A percentile compares a stretch with the other conserved stretches of the same genome.
These are phyloP conservation scores for Phlegmacium glaucopus DNA, from an alignment of 768 basidiomycete genomes.

Conservation along the genomic window DNA sequence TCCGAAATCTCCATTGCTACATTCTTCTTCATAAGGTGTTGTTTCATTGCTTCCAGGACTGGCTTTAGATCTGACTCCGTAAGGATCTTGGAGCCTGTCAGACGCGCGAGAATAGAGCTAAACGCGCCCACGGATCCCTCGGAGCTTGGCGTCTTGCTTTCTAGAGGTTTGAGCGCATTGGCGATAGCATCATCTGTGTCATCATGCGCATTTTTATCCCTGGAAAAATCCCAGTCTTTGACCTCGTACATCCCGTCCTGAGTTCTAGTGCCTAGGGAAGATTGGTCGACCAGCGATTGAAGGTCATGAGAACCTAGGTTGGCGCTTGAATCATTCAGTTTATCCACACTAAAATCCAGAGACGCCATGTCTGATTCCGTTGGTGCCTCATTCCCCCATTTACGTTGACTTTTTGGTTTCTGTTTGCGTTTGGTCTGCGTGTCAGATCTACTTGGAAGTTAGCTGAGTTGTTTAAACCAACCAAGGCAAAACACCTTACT, in stretches of 20 bases:
- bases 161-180: slow-evolving; percentile 48
- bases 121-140: slow-evolving; percentile 57
- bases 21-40: slow-evolving; percentile 98
- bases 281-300: slow-evolving; percentile 59
- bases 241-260: slow-evolving; percentile 66
- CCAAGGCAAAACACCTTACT: slow-evolving; percentile 44
- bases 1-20: slow-evolving; percentile 95
- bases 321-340: slow-evolving; percentile 33
- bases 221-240: slow-evolving; percentile 78
- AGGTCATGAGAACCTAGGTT: slow-evolving; percentile 44
- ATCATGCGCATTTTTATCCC: slow-evolving; percentile 29
- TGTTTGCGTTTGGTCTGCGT: slow-evolving; percentile 57
- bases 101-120: slow-evolving; percentile 77
- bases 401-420: slow-evolving; percentile 74
- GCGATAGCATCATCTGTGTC: slow-evolving; percentile 52
- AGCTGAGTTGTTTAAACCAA: slow-evolving; percentile 1
- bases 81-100: slow-evolving; percentile 83
- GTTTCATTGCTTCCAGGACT: slow-evolving; percentile 91
- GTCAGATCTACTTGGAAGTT: slow-evolving; percentile 47
- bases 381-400: slow-evolving; percentile 85
- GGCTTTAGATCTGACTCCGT: slow-evolving; percentile 83
- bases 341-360: slow-evolving; percentile 80
- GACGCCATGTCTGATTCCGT: slow-evolving; percentile 90
- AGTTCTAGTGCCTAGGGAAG: slow-evolving; percentile 74
- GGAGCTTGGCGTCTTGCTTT: slow-evolving; percentile 29